Evolutionary conservation across 1,284 basidiomycete genomes (phyloP).

Genomic region (Takashimella koratensis): DNA sequence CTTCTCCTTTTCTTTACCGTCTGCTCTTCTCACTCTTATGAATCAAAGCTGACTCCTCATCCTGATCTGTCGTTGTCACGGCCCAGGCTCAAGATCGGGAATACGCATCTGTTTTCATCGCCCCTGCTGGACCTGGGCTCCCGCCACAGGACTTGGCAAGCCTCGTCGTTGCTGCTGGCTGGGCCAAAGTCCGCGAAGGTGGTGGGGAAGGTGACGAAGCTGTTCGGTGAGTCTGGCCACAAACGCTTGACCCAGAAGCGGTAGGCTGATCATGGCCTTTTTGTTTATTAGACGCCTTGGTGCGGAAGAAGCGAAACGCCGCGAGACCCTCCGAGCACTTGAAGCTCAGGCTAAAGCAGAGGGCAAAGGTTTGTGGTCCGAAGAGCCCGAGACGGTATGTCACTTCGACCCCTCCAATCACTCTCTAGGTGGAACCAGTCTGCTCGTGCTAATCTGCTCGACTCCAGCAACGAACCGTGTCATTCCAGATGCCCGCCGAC

Average conservation of each 20-base stretch:
- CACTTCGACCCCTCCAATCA: too few relatives aligned
- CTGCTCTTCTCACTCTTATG: background rate
- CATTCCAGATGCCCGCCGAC: slow-evolving; percentile 86
- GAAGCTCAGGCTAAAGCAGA: slow-evolving; percentile 75
- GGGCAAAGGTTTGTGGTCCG: slow-evolving; percentile 75
- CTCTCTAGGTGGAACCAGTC: too few relatives aligned
- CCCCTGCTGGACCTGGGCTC: slow-evolving; percentile 47
- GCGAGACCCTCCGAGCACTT: slow-evolving; percentile 54
- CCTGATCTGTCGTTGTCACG: background rate
- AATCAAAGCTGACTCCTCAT: too few relatives aligned
- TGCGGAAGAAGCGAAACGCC: slow-evolving; percentile 71
- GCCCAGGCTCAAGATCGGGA: slow-evolving; percentile 40
- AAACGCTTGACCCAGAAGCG: too few relatives aligned
- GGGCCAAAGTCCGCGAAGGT: slow-evolving; percentile 85
- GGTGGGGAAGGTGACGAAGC: slow-evolving; percentile 48
- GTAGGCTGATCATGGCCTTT: background rate
- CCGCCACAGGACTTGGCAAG: slow-evolving; percentile 62
- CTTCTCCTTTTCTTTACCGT: background rate
- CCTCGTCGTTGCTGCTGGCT: slow-evolving; percentile 78
- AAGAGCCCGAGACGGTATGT: slow-evolving; percentile 63
- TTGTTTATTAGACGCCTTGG: slow-evolving; percentile 36
- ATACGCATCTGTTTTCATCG: slow-evolving; percentile 45
- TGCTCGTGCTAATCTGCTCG: background rate
- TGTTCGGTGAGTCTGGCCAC: slow-evolving; percentile 27
- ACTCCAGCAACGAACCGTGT: slow-evolving; percentile 63